These are phyloP conservation scores for Metrosideros polymorpha DNA, from an alignment of 441 rosid species.

Conservation along the genomic window DNA sequence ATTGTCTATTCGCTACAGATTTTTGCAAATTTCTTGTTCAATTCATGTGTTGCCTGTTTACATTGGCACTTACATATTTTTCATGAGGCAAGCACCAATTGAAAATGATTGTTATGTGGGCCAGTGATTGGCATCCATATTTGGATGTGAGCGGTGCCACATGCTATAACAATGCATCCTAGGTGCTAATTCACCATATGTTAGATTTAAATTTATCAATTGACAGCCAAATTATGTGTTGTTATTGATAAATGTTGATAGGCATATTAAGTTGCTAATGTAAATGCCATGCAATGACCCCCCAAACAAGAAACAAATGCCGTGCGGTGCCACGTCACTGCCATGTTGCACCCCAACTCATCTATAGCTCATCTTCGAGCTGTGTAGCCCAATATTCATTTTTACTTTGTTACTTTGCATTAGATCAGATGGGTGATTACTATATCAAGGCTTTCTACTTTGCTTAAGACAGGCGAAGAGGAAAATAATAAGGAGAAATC, in stretches of 20 bases:
- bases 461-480: too few species aligned
- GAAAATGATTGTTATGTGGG: too few species aligned
- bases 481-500: too few species aligned
- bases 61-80: background rate
- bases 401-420: too few species aligned
- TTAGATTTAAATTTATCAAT: accelerated
- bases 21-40: background rate
- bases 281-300: background rate
- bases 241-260: background rate
- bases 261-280: background rate
- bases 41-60: background rate
- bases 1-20: background rate
- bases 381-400: background rate
- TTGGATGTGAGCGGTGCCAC: too few species aligned
- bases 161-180: background rate
- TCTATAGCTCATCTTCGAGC: background rate
- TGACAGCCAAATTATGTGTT: background rate
- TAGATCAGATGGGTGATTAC: too few species aligned
- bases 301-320: background rate
- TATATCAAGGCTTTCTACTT: too few species aligned
- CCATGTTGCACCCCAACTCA: background rate
- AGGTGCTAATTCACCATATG: background rate
- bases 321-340: background rate
- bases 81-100: background rate
- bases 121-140: too few species aligned